Evolutionary conservation across 495 filamentous ascomycete genomes (phyloP).

Genomic region (Halenospora varia): DNA sequence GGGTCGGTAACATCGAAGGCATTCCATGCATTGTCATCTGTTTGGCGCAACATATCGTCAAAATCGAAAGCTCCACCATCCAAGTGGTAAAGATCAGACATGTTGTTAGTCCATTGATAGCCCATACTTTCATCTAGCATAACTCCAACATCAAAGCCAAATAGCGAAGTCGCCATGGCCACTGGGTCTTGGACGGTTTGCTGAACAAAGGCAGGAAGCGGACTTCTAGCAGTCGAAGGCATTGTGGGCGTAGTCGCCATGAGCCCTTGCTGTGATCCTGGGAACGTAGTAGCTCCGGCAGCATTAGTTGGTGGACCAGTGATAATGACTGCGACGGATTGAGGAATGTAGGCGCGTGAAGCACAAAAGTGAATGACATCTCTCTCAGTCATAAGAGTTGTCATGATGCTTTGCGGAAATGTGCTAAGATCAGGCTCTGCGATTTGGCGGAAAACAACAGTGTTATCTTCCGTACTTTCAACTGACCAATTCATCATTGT

Average conservation of each 20-base stretch:
- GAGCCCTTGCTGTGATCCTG: background rate
- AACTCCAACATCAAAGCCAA: background rate
- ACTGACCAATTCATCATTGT: conserved; percentile 33
- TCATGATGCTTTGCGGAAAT: background rate
- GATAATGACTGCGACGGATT: background rate
- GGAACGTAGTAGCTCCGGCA: background rate
- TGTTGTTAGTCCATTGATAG: conserved; percentile 1
- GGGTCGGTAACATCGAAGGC: background rate
- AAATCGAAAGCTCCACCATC: background rate
- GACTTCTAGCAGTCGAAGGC: too few species aligned
- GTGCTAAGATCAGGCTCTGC: background rate
- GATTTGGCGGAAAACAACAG: background rate
- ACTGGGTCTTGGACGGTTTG: too few species aligned
- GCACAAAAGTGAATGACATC: conserved; percentile 8
- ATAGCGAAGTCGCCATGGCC: background rate
- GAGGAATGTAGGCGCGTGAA: background rate
- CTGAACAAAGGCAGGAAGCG: too few species aligned
- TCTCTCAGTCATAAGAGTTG: conserved; percentile 6
- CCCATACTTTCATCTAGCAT: background rate
- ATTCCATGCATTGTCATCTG: background rate
- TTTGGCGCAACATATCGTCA: background rate
- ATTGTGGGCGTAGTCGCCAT: background rate
- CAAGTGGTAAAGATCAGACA: background rate
- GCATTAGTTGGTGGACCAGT: background rate
- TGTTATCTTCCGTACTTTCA: background rate